Percentiles rank a stretch among this genome's conserved stretches.
Evolutionary conservation across 768 basidiomycete species (phyloP).

Genomic region (Mycena capillaripes): DNA sequence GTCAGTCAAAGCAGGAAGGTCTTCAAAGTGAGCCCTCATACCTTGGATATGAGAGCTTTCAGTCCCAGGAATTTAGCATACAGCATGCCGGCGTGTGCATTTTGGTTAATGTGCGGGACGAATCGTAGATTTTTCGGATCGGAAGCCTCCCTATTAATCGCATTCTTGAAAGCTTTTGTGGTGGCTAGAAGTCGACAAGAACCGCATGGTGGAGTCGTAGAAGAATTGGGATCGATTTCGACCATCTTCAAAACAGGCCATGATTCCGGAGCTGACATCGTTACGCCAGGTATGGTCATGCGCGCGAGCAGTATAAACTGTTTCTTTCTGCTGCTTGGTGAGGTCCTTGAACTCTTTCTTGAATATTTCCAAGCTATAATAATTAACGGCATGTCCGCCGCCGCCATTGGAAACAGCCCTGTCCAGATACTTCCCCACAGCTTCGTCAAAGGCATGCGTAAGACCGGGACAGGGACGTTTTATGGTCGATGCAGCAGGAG

Average conservation of each 20-base stretch:
- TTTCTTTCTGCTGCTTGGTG: not conserved
- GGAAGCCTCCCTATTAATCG: not conserved
- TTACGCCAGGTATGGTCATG: constrained; percentile 10
- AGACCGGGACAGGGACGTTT: constrained; percentile 9
- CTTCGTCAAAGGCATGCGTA: not conserved
- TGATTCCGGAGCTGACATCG: constrained; percentile 5
- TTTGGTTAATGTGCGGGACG: not conserved
- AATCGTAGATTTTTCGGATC: not conserved
- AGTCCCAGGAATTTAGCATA: constrained; percentile 21
- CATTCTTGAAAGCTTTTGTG: not conserved
- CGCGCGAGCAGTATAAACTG: not conserved
- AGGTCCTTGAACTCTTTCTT: not conserved
- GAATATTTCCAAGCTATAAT: constrained; percentile 8
- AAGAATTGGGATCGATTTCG: not conserved
- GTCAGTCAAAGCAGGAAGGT: too few relatives aligned
- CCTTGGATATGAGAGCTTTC: constrained; percentile 18
- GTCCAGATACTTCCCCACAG: constrained; percentile 1
- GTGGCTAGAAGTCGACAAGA: not conserved
- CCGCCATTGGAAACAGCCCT: not conserved
- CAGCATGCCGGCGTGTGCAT: constrained; percentile 9
- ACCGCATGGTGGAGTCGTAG: not conserved
- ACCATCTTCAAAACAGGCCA: constrained; percentile 12
- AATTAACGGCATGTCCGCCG: not conserved
- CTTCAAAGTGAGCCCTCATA: not conserved
- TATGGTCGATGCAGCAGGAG: not conserved